Evolutionary conservation across 2,329 filamentous ascomycete genomes (phyloP).

Genomic region (Alternaria incomplexa): DNA sequence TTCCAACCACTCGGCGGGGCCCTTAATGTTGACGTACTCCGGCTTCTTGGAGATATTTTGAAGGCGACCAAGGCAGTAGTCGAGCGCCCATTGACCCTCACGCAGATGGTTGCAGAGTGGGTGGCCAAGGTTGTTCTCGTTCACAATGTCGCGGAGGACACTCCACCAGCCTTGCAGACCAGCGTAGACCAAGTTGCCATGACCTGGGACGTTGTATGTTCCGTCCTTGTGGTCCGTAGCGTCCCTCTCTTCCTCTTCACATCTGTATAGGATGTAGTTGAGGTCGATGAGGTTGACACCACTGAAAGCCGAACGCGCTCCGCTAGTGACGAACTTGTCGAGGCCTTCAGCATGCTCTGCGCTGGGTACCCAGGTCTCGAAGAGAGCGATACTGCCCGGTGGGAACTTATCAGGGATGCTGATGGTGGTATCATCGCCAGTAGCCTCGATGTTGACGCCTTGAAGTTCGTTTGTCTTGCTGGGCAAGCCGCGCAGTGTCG

Average conservation of each 20-base stretch:
- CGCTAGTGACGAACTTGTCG: slow-evolving; percentile 84
- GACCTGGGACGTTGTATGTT: slow-evolving; percentile 83
- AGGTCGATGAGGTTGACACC: slow-evolving; percentile 79
- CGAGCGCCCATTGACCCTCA: slow-evolving; percentile 88
- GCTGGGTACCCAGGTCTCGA: slow-evolving; percentile 93
- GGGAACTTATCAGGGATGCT: slow-evolving; percentile 83
- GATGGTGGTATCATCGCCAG: slow-evolving; percentile 77
- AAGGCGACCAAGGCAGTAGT: slow-evolving; percentile 82
- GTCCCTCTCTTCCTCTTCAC: slow-evolving; percentile 86
- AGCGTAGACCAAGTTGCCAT: slow-evolving; percentile 88
- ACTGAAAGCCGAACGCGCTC: slow-evolving; percentile 78
- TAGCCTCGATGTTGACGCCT: slow-evolving; percentile 74
- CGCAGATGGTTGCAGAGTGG: slow-evolving; percentile 92
- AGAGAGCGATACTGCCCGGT: slow-evolving; percentile 91
- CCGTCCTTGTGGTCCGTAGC: slow-evolving; percentile 80
- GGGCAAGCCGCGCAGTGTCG: slow-evolving; percentile 79
- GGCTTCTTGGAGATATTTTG: slow-evolving; percentile 71
- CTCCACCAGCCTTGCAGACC: slow-evolving; percentile 99
- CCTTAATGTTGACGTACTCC: slow-evolving; percentile 67
- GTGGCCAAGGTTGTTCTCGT: slow-evolving; percentile 89
- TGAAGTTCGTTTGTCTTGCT: slow-evolving; percentile 77
- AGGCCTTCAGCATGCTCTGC: slow-evolving; percentile 84
- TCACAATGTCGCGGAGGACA: slow-evolving; percentile 80
- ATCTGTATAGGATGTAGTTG: slow-evolving; percentile 90
- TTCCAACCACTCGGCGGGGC: slow-evolving; percentile 78